Base-by-base conservation (phyloP, 176 grass and related monocot genomes). In the Elymus sibiricus region DNA sequence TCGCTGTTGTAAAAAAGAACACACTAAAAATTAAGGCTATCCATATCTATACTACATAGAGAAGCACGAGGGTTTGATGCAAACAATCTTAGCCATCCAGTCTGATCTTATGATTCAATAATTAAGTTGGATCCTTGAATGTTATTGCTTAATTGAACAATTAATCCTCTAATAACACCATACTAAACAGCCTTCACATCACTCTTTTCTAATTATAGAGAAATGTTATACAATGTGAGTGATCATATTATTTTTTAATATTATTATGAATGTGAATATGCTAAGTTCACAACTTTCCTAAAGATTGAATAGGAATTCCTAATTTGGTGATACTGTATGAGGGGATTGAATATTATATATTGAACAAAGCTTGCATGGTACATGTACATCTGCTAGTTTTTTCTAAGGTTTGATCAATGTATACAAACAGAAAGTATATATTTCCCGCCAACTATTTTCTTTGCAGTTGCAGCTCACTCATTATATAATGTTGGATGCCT, bases 401-500 rank as follows among this genome's bases (percentile, higher is more conserved):
- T 32, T 60, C 19, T 75, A 14, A 68, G 28, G 53, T 83, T 53
- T 83, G 81, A 56, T 29, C 35, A 83, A 70, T 83, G 17, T 62
- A 64, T 37, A 64, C 28, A 47, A 34, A 37, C 9, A 37, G 26
- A n/a, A 27, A 53, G 15, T 66, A 58, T 66, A 29, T 74, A n/a
- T 82, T 51, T 59, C 19, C 63, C 26, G 38, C n/a, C 65, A 64
- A 72, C 1, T 79, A 46, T 71, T 63, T 64, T 81, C 8, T 55
- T 81, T 74, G 37, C 51, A 86, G 32, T 70, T 87, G 42, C 29
- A 70, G 6, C 8, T 68, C 29, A 60, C 44, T 44, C 24, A 61
- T 82, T 77, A 21, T 77, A 25, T 26, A 44, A 72, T 21, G 63
- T 77, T 87, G 58, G 64, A 80, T 82, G 29, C 64, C 66, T 87